These are phyloP conservation scores for Nicotiana undulata DNA, from an alignment of 257 asterid genomes.

Conservation along the genomic window DNA sequence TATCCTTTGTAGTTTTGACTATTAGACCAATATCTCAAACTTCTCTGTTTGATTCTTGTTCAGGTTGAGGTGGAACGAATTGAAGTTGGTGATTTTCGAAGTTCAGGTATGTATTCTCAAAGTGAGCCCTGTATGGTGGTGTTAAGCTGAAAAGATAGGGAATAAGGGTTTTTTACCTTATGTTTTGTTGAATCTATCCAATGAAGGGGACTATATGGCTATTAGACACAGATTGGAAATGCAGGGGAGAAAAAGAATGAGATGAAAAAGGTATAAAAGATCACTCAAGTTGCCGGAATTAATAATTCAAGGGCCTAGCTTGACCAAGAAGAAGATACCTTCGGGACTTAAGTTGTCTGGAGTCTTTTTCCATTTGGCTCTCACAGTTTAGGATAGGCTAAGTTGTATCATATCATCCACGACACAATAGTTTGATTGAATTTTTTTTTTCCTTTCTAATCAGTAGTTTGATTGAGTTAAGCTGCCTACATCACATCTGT, in stretches of 20 bases:
- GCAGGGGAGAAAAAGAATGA: background rate
- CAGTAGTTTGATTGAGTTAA: background rate
- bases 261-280: background rate
- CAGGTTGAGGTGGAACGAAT: constrained; percentile 94
- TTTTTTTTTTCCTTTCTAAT: background rate
- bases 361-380: background rate
- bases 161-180: background rate
- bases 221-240: background rate
- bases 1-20: background rate
- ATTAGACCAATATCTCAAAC: constrained; percentile 2
- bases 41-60: constrained; percentile 12
- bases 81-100: constrained; percentile 68
- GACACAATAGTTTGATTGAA: background rate
- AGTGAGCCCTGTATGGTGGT: background rate
- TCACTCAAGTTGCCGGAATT: background rate
- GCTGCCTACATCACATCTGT: background rate
- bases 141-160: background rate
- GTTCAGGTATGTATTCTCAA: constrained; percentile 46
- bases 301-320: background rate
- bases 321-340: background rate
- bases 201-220: background rate
- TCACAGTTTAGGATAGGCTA: background rate
- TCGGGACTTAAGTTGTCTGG: background rate
- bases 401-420: background rate
- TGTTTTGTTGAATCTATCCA: background rate